Evolutionary conservation across 1,284 basidiomycete species (phyloP).

Genomic region (Trametes polyzona): DNA sequence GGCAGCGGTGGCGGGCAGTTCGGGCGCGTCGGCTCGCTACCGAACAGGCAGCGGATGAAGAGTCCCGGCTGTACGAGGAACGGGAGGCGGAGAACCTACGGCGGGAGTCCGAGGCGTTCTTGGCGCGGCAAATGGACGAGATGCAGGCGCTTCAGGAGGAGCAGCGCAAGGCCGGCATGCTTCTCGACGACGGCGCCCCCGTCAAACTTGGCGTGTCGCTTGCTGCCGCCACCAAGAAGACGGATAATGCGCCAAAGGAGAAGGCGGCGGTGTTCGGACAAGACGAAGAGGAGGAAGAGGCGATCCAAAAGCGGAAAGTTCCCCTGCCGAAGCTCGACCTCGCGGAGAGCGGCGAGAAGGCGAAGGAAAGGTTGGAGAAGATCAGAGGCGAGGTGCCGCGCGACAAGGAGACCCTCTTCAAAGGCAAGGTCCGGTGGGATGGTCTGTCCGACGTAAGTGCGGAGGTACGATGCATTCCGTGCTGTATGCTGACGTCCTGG

Average conservation of each 20-base stretch:
- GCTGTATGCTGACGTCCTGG: slow-evolving; percentile 3
- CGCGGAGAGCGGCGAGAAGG: slow-evolving; percentile 75
- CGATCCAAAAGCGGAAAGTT: slow-evolving; percentile 76
- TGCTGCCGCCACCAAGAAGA: slow-evolving; percentile 50
- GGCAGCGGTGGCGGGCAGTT: slow-evolving; percentile 78
- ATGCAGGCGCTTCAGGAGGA: slow-evolving; percentile 86
- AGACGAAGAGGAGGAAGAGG: slow-evolving; percentile 83
- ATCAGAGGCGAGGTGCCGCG: slow-evolving; percentile 72
- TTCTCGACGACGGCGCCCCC: slow-evolving; percentile 89
- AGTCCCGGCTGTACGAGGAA: slow-evolving; percentile 80
- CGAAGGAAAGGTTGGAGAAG: slow-evolving; percentile 76
- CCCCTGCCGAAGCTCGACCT: slow-evolving; percentile 88
- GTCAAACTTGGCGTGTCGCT: slow-evolving; percentile 81
- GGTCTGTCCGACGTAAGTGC: slow-evolving; percentile 79
- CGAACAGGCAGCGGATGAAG: slow-evolving; percentile 83
- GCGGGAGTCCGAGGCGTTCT: slow-evolving; percentile 85
- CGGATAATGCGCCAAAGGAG: slow-evolving; percentile 50
- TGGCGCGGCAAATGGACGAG: slow-evolving; percentile 89
- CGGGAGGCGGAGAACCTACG: slow-evolving; percentile 84
- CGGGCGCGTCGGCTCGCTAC: slow-evolving; percentile 67
- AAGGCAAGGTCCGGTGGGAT: slow-evolving; percentile 84
- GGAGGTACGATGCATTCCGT: neutral
- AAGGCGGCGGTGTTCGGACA: slow-evolving; percentile 71
- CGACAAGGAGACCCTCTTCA: slow-evolving; percentile 78
- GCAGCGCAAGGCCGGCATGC: slow-evolving; percentile 84